Evolutionary conservation across 306 rosid genomes (phyloP).

Genomic region (Prunus davidiana): DNA sequence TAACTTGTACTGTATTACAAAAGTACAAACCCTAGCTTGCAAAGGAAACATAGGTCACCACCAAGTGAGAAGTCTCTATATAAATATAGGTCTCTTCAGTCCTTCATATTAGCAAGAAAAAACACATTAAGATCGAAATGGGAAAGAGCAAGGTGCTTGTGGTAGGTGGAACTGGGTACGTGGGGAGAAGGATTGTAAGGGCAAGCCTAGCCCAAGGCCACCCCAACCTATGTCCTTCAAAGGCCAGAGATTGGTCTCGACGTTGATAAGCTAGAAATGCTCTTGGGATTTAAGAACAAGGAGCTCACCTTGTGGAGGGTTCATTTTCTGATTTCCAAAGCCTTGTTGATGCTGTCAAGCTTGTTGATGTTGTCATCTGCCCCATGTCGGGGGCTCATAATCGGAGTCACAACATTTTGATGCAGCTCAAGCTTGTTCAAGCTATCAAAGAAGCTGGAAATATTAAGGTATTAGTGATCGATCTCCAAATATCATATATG

Average conservation of each 20-base stretch:
- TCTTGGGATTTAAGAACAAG: too few relatives aligned
- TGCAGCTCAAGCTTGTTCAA: slow-evolving; percentile 78
- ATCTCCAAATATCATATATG: too few relatives aligned
- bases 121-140: slow-evolving; percentile 20
- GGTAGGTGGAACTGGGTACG: slow-evolving; percentile 79
- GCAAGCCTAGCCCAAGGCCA: slow-evolving; percentile 73
- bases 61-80: too few relatives aligned
- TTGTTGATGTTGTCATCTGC: slow-evolving; percentile 70
- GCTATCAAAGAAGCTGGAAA: slow-evolving; percentile 83
- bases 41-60: too few relatives aligned
- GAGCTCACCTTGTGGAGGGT: too few relatives aligned
- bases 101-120: neutral
- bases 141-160: slow-evolving; percentile 72
- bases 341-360: too few relatives aligned
- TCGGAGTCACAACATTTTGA: slow-evolving; percentile 58
- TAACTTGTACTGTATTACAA: too few relatives aligned
- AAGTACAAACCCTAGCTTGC: too few relatives aligned
- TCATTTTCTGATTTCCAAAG: slow-evolving; percentile 55
- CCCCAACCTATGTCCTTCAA: too few relatives aligned
- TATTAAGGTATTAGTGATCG: slow-evolving; percentile 52
- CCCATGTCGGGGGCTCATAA: slow-evolving; percentile 81
- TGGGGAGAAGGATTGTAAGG: slow-evolving; percentile 68
- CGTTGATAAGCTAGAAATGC: too few relatives aligned
- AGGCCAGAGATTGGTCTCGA: too few relatives aligned
- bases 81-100: too few relatives aligned